phyloP scores from a whole-genome alignment of 768 basidiomycete species.

The Russula ochroleuca region DNA sequence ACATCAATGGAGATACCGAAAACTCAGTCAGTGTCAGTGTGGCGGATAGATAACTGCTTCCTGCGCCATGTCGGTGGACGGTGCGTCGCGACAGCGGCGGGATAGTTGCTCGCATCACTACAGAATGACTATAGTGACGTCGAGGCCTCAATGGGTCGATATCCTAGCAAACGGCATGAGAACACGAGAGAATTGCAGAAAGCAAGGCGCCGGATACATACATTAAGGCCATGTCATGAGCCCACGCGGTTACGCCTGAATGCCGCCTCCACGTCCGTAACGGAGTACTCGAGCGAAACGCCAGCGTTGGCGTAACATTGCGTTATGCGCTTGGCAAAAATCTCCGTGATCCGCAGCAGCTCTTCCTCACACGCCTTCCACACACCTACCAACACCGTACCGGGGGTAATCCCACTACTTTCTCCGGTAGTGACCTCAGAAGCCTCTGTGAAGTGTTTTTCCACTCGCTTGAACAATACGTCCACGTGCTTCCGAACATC shows the following conservation, averaged over 20 bases:
- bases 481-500: conserved; percentile 89
- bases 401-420: conserved; percentile 48
- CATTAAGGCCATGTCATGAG: conserved; percentile 21
- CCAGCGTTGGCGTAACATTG: conserved; percentile 79
- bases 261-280: conserved; percentile 68
- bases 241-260: conserved; percentile 61
- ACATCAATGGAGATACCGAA: conserved; percentile 10
- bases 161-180: conserved; percentile 8
- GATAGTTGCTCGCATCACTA: neutral
- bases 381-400: conserved; percentile 72
- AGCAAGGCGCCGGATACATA: neutral
- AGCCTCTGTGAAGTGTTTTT: conserved; percentile 91
- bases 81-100: neutral
- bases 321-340: conserved; percentile 61
- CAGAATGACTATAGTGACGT: neutral
- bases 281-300: conserved; percentile 66
- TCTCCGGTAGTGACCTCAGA: conserved; percentile 61
- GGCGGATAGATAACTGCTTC: neutral
- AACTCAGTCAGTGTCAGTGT: neutral
- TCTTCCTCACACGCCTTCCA: conserved; percentile 93
- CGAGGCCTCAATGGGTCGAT: neutral
- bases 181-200: neutral
- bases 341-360: conserved; percentile 64
- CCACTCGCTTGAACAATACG: conserved; percentile 81
- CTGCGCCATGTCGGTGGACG: neutral